phyloP scores from a whole-genome alignment of 106 monocot species.

The Amphibolis antarctica region DNA sequence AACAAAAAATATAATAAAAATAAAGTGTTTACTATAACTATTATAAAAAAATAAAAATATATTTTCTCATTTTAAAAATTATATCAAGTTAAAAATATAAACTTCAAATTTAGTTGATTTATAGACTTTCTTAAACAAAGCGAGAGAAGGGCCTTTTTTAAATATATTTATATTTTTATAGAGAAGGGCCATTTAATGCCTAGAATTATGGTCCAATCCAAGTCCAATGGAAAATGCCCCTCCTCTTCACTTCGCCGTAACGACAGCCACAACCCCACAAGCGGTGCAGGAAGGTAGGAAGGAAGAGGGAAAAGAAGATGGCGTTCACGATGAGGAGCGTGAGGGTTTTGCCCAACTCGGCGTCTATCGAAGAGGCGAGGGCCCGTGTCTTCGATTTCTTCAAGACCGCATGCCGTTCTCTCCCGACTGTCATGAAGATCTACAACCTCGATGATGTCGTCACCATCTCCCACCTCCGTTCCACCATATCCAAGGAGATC shows the following conservation, averaged over 20 bases:
- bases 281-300: not conserved
- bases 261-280: not conserved
- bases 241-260: not conserved
- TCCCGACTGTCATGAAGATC: constrained; percentile 70
- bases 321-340: constrained; percentile 42
- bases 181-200: too few species aligned
- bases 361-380: constrained; percentile 68
- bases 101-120: too few species aligned
- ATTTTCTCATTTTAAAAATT: too few species aligned
- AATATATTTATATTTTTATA: too few species aligned
- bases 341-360: constrained; percentile 69
- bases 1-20: too few species aligned
- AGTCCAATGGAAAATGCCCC: too few species aligned
- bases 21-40: too few species aligned
- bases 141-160: too few species aligned
- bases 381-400: constrained; percentile 68
- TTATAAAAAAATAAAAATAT: too few species aligned
- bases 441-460: constrained; percentile 80
- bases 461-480: constrained; percentile 76
- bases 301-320: constrained; percentile 8
- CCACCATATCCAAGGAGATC: constrained; percentile 56
- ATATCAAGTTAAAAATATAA: too few species aligned
- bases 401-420: constrained; percentile 73
- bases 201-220: too few species aligned
- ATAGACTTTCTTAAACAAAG: too few species aligned